These are phyloP conservation scores for Lachnellula occidentalis DNA, from an alignment of 2,329 filamentous ascomycete species.

Conservation along the genomic window DNA sequence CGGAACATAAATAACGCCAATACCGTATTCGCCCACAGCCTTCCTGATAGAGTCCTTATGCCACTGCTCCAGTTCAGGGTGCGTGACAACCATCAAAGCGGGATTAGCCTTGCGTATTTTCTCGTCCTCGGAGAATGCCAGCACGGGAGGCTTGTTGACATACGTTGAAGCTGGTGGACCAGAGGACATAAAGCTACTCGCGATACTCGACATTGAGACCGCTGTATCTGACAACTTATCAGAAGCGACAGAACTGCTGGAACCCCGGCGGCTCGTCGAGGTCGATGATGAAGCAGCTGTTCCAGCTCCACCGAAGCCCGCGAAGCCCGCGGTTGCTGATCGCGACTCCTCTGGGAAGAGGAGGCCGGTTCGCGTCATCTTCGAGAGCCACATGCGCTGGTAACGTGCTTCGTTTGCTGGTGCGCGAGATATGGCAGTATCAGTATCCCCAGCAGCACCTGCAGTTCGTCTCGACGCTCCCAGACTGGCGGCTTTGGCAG, in stretches of 20 bases:
- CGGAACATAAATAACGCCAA: constrained; percentile 31
- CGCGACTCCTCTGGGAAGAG: constrained; percentile 31
- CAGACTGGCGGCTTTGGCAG: constrained; percentile 27
- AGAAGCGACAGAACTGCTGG: constrained; percentile 20
- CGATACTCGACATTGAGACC: not conserved
- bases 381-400: constrained; percentile 32
- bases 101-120: constrained; percentile 21
- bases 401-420: constrained; percentile 28
- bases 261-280: constrained; percentile 26
- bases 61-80: constrained; percentile 30
- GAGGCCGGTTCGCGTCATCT: constrained; percentile 30
- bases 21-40: constrained; percentile 26
- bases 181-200: not conserved
- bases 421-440: not conserved
- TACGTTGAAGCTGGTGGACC: not conserved
- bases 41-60: constrained; percentile 26
- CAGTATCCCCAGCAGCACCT: not conserved
- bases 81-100: constrained; percentile 29
- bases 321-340: constrained; percentile 28
- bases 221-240: not conserved
- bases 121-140: constrained; percentile 20
- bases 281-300: constrained; percentile 19
- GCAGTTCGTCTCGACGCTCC: constrained; percentile 5
- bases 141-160: constrained; percentile 8
- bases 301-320: constrained; percentile 29